Base-by-base conservation (phyloP, 169 alveolate genomes). In the Plasmodium cynomolgi region DNA sequence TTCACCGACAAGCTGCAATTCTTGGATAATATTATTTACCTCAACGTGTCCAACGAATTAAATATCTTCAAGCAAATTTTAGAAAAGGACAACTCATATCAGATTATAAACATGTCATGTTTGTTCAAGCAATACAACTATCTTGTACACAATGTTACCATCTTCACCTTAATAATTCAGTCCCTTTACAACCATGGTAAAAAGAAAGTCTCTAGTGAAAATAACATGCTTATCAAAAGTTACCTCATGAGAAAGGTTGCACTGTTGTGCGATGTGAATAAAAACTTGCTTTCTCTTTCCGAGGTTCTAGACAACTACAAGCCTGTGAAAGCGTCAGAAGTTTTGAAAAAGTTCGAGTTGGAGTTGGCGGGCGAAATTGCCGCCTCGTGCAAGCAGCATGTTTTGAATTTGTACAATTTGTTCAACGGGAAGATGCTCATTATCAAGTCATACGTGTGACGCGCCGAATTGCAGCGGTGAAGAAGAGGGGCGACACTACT, bases 71-170 rank as follows among this genome's bases (percentile, higher is more conserved):
- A 90, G 23, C 82, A 90, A 17, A 37, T 90, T 58, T 80, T 90
- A 29, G 34, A 6, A 41, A 90, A 79, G 44, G 94, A 90, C 15
- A 62, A 44, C 44, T 26, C 94, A 7, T 90, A 50, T n/a, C 94
- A 90, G 56, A 90, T 90, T 37, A 80, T 90, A 29, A 90, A 90
- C 50, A 17, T 90, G 47, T 90, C 94, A 5, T 90, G 94, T 47
- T 11, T 90, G 37, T 90, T 90, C 23, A 90, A 90, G 74, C 72
- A 90, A 34, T 90, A 44, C 34, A 90, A 90, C 50, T 90, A 90
- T 80, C 86, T 90, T 80, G 74, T 90, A 2, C 94, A 90, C 6
- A 90, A 90, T 44, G 37, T 90, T 3, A 90, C 94, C 5, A 80
- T 90, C 26, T 79, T 90, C 6, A 74, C 94, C 17, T 62, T 90